Conservation (phyloP, 176 grass and related monocot species). For the Avena sativa region DNA sequence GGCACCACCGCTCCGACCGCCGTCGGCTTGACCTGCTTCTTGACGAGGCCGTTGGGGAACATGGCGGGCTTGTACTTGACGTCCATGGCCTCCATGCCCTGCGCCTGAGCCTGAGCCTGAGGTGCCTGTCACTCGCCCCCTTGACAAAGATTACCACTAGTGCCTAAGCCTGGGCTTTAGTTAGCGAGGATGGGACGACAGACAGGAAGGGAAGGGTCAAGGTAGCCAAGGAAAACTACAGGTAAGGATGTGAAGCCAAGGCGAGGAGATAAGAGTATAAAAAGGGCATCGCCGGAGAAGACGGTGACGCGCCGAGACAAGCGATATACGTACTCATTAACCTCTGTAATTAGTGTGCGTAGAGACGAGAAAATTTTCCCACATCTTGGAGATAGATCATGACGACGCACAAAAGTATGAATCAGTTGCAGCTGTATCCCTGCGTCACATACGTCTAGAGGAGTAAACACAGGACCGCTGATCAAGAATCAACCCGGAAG, state of each 20-base stretch:
- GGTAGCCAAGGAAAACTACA: slow-evolving; percentile 20
- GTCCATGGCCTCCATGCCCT: slow-evolving; percentile 48
- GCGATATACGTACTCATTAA: not conserved
- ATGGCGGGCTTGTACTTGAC: slow-evolving; percentile 52
- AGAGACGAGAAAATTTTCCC: too few relatives aligned
- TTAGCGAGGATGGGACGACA: not conserved
- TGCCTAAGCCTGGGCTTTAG: not conserved
- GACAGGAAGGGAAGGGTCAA: not conserved
- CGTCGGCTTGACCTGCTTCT: slow-evolving; percentile 62
- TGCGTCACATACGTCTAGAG: not conserved
- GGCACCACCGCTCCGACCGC: slow-evolving; percentile 22
- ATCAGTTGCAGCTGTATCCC: not conserved
- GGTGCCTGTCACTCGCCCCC: not conserved
- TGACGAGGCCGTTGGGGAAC: slow-evolving; percentile 86
- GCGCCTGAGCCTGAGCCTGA: not conserved
- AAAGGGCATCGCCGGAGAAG: slow-evolving; percentile 36
- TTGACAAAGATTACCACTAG: slow-evolving; percentile 21
- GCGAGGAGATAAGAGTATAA: slow-evolving; percentile 46
- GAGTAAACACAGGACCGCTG: not conserved
- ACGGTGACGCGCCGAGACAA: not conserved
- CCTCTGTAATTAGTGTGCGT: not conserved
- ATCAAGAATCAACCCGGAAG: not conserved
- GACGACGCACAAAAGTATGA: not conserved
- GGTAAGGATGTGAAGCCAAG: slow-evolving; percentile 33
- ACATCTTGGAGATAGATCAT: slow-evolving; percentile 14